Base-by-base conservation (phyloP, 495 filamentous ascomycete genomes). In the Rostrohypoxylon terebratum region DNA sequence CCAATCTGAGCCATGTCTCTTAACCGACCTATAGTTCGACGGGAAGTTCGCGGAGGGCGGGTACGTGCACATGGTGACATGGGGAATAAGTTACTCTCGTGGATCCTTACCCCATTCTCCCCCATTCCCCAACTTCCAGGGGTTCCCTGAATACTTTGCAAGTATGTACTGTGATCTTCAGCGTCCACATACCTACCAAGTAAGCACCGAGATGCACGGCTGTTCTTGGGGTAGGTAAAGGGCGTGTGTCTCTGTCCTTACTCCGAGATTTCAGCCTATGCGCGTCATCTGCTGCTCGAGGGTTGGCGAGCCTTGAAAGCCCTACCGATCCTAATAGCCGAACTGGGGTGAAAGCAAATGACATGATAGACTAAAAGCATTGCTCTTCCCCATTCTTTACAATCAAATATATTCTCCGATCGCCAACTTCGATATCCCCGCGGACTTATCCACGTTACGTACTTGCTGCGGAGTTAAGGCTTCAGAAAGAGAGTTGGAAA, bases 241-340 rank as follows among this genome's bases (percentile, higher is more conserved):
- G 28, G 6, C 13, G 11, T 50, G 47, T 23, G 9, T 9, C 16
- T 9, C 1, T 51, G 2, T 13, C 28, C 45, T 36, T 21, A 58
- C 60, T 65, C 48, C 40, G 48, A 62, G 28, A 65, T 66, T 53
- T 73, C 66, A 73, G 71, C 18, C 71, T 73, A 73, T 73, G 71
- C 61, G 71, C 65, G 66, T 73, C 70, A 68, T 68, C 53, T 55
- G 21, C 44, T 51, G 45, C 51, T 48, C 18, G 42, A 23, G 42
- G 18, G 13, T 16, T 42, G 21, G 28, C 28, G 3, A 42, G 38
- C 44, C 38, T 47, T 61, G 50, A 13, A 50, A 8, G 34, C 33
- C 38, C 51, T 25, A 18, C 51, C 34, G 14, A 72, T 18, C 11
- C 20, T 11, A 10, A 60, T 58, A 73, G 65, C 64, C 65, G 60